Conservation (phyloP, 169 alveolate genomes). For the Besnoitia besnoiti region DNA sequence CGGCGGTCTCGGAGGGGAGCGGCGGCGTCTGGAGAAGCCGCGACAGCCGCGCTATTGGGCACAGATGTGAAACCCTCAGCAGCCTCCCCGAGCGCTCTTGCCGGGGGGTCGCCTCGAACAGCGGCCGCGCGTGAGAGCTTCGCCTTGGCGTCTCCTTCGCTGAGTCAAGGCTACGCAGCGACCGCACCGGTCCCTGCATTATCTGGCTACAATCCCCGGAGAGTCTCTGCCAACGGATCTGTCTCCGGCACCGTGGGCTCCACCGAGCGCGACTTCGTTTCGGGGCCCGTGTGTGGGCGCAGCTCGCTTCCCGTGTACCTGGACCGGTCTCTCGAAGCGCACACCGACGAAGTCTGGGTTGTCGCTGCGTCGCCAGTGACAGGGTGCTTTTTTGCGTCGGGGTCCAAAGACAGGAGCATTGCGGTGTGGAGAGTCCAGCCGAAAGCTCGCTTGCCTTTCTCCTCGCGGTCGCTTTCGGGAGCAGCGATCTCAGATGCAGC, state of each 20-base stretch:
- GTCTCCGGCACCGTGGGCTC: neutral
- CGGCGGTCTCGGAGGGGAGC: neutral
- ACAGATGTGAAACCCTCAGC: neutral
- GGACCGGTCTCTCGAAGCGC: neutral
- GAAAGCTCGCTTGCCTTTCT: neutral
- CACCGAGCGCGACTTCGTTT: neutral
- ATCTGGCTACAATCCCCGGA: neutral
- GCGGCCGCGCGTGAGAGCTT: too few relatives aligned
- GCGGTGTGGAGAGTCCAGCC: neutral
- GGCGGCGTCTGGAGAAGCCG: neutral
- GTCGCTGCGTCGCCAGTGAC: conserved; percentile 12
- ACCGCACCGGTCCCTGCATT: neutral
- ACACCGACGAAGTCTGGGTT: conserved; percentile 23
- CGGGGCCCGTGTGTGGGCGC: neutral
- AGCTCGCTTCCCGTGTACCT: neutral
- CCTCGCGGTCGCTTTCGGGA: too few relatives aligned
- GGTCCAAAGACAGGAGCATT: neutral
- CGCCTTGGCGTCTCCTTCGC: neutral
- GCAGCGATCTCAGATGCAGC: too few relatives aligned
- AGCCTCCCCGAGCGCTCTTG: neutral
- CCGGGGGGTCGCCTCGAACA: neutral
- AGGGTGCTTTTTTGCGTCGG: neutral
- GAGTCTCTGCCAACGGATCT: neutral
- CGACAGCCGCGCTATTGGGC: neutral
- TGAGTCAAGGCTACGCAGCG: neutral